Percentiles rank a stretch among this genome's conserved stretches.
Evolutionary conservation across 2,329 filamentous ascomycete species (phyloP).

Genomic region (Ceratocystis cacaofunesta): DNA sequence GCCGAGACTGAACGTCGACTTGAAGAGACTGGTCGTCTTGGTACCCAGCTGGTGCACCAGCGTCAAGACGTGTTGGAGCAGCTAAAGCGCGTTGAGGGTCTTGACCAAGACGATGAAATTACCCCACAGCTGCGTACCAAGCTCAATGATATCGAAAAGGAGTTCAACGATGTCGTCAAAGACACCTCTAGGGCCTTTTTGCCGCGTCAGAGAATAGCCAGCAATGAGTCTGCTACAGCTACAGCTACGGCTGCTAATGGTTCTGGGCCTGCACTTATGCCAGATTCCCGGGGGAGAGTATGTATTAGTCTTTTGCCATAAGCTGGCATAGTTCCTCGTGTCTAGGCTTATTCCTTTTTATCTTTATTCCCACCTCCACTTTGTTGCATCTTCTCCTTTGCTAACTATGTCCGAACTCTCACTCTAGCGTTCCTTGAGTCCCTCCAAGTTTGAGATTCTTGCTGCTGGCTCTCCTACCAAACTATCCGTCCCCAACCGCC

Average conservation of each 20-base stretch:
- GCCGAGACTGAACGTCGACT: slow-evolving; percentile 84
- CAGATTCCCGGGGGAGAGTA: slow-evolving; percentile 40
- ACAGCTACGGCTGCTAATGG: not conserved
- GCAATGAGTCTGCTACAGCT: slow-evolving; percentile 38
- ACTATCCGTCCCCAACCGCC: slow-evolving; percentile 65
- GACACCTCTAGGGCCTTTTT: slow-evolving; percentile 83
- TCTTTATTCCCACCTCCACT: too few relatives aligned
- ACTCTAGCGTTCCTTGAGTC: slow-evolving; percentile 50
- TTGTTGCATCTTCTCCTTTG: not conserved
- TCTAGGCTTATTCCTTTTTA: too few relatives aligned
- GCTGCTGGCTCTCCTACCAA: slow-evolving; percentile 80
- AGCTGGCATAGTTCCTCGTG: too few relatives aligned
- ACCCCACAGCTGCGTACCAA: slow-evolving; percentile 69
- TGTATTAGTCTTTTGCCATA: not conserved
- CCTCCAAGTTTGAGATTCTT: slow-evolving; percentile 69
- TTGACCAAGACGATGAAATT: slow-evolving; percentile 62
- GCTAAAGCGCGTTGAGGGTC: slow-evolving; percentile 68
- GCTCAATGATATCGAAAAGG: slow-evolving; percentile 75
- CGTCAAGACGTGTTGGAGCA: slow-evolving; percentile 68
- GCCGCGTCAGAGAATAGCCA: slow-evolving; percentile 66
- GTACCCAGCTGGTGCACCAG: slow-evolving; percentile 75
- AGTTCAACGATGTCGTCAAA: slow-evolving; percentile 85
- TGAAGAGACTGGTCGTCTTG: slow-evolving; percentile 78
- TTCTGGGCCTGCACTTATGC: slow-evolving; percentile 37
- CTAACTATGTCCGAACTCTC: not conserved